Percentiles rank a stretch among this genome's conserved stretches.
Conservation (phyloP, 2,329 filamentous ascomycete genomes). For the Alternaria brassicicola region DNA sequence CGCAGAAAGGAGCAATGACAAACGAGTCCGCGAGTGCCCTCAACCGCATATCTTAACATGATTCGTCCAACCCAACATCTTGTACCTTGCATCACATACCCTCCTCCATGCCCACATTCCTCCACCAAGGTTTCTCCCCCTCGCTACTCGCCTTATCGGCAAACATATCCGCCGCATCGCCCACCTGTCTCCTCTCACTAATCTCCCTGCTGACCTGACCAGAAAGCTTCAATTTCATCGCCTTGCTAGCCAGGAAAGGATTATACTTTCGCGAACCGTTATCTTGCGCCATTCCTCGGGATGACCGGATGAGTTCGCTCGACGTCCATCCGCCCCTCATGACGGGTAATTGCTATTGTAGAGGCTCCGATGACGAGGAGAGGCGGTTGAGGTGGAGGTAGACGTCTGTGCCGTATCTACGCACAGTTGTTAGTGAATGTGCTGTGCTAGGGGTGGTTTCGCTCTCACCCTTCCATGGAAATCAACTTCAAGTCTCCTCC, state of each 20-base stretch:
- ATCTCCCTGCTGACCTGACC: conserved; percentile 65
- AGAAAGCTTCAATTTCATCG: conserved; percentile 73
- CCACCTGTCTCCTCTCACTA: conserved; percentile 86
- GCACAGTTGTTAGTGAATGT: conserved; percentile 22
- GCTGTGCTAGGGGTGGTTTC: not conserved
- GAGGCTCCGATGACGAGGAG: conserved; percentile 91
- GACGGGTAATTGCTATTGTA: conserved; percentile 92
- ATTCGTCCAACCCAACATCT: not conserved
- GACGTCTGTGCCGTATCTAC: conserved; percentile 94
- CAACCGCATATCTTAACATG: not conserved
- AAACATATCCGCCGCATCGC: conserved; percentile 80
- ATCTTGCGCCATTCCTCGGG: conserved; percentile 65
- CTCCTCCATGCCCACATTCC: conserved; percentile 57
- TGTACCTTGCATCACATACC: conserved; percentile 42
- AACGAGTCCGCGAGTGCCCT: not conserved
- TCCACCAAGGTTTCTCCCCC: conserved; percentile 52
- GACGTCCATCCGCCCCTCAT: conserved; percentile 72
- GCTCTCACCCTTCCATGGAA: conserved; percentile 94
- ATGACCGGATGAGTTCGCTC: conserved; percentile 39
- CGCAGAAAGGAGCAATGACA: not conserved
- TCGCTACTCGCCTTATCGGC: conserved; percentile 40
- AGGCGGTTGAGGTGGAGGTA: conserved; percentile 97
- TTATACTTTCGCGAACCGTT: conserved; percentile 33
- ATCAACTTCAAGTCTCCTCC: conserved; percentile 96
- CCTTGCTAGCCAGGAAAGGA: conserved; percentile 50